These are phyloP conservation scores for Monilinia fructigena DNA, from an alignment of 2,329 filamentous ascomycete species.

Conservation along the genomic window DNA sequence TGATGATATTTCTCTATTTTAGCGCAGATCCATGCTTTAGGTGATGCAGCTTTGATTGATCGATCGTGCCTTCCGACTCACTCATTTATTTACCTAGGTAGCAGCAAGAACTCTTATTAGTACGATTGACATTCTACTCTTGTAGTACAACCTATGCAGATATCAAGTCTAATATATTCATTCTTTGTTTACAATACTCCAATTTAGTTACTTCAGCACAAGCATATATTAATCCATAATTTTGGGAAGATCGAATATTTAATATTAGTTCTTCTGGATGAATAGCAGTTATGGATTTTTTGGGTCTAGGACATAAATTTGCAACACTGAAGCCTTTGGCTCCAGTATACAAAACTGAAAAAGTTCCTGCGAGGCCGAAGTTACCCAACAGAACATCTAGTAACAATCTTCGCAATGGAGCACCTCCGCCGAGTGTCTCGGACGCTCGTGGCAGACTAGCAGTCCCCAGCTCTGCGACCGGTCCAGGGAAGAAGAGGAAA, in stretches of 20 bases:
- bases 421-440: not conserved
- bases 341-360: conserved; percentile 12
- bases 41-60: not conserved
- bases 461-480: not conserved
- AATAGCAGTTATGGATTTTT: conserved; percentile 7
- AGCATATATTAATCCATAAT: not conserved
- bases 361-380: conserved; percentile 14
- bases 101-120: too few species aligned
- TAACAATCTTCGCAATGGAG: conserved; percentile 1
- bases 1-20: not conserved
- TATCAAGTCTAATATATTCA: too few species aligned
- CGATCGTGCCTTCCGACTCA: not conserved
- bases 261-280: not conserved
- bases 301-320: conserved; percentile 2
- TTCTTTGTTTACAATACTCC: not conserved
- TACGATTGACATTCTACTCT: too few species aligned
- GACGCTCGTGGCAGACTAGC: conserved; percentile 4
- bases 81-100: not conserved
- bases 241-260: not conserved
- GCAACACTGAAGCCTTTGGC: not conserved
- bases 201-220: not conserved
- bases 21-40: conserved; percentile 12
- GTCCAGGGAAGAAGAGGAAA: conserved; percentile 19
- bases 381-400: conserved; percentile 1
- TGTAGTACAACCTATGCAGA: too few species aligned